Evolutionary conservation across 805 yeast species (phyloP).

Genomic region (Ogataea pini): DNA sequence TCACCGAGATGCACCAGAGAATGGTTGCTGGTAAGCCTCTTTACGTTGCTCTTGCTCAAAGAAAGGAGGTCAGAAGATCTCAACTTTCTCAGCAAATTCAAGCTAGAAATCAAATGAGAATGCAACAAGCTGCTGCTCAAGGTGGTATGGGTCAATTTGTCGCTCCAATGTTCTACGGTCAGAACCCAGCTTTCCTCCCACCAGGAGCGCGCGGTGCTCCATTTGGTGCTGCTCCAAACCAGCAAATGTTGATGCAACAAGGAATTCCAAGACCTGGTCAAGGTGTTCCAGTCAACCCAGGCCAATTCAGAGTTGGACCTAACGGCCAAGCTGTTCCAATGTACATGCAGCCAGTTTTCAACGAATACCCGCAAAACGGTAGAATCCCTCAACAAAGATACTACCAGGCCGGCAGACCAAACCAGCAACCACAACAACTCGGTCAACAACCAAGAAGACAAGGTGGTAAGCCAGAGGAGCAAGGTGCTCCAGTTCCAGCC

Average conservation of each 20-base stretch:
- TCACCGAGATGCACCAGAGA: constrained; percentile 97
- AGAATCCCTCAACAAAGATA: constrained; percentile 43
- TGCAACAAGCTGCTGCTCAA: constrained; percentile 93
- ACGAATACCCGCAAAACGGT: constrained; percentile 64
- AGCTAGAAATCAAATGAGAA: constrained; percentile 97
- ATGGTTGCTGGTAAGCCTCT: constrained; percentile 94
- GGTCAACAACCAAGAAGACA: constrained; percentile 25
- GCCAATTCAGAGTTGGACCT: constrained; percentile 71
- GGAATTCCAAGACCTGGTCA: constrained; percentile 66
- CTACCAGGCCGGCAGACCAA: constrained; percentile 46
- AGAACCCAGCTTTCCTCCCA: constrained; percentile 74
- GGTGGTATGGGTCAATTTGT: constrained; percentile 86
- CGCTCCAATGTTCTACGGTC: constrained; percentile 83
- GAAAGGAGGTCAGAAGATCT: constrained; percentile 95
- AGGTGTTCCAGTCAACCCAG: constrained; percentile 52
- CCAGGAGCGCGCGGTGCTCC: constrained; percentile 77
- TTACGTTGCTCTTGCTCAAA: constrained; percentile 98
- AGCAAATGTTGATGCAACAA: constrained; percentile 70
- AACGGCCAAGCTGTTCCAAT: constrained; percentile 82
- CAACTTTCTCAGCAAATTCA: constrained; percentile 97
- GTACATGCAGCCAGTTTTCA: constrained; percentile 82
- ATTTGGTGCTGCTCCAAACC: constrained; percentile 76
- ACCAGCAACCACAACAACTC: constrained; percentile 23
- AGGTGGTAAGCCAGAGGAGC: constrained; percentile 32
- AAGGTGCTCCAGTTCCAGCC: constrained; percentile 27